These are phyloP conservation scores for Penicillium crustosum DNA, from an alignment of 2,329 filamentous ascomycete genomes.

Conservation along the genomic window DNA sequence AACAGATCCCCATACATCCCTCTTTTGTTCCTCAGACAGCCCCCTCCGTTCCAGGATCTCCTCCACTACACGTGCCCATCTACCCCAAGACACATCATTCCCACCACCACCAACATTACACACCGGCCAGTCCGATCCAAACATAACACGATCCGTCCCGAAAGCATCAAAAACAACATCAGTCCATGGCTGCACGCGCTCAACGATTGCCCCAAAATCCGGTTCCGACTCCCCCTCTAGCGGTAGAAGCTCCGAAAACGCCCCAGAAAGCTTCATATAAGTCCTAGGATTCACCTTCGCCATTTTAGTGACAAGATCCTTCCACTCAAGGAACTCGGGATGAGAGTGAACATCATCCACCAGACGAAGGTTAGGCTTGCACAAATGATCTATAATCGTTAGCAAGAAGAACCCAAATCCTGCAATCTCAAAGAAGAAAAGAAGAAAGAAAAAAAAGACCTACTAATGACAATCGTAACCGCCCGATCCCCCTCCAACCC, in stretches of 20 bases:
- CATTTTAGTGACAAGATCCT: conserved; percentile 65
- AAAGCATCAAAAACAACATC: conserved; percentile 71
- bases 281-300: conserved; percentile 59
- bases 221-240: conserved; percentile 27
- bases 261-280: conserved; percentile 92
- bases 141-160: conserved; percentile 73
- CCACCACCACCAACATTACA: conserved; percentile 68
- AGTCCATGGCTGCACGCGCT: conserved; percentile 68
- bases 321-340: conserved; percentile 67
- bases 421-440: neutral
- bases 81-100: conserved; percentile 64
- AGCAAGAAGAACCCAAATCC: conserved; percentile 14
- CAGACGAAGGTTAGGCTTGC: conserved; percentile 76
- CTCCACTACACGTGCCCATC: conserved; percentile 73
- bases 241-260: conserved; percentile 73
- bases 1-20: conserved; percentile 70
- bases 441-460: conserved; percentile 16
- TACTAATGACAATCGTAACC: conserved; percentile 68
- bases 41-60: conserved; percentile 54
- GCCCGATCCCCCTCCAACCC: conserved; percentile 52
- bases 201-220: conserved; percentile 45
- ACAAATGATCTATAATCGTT: conserved; percentile 69
- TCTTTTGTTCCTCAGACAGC: conserved; percentile 61
- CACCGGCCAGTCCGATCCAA: conserved; percentile 91
- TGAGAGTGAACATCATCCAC: conserved; percentile 40